Conservation (phyloP, 345 rosid genomes). For the Bruguiera parviflora region DNA sequence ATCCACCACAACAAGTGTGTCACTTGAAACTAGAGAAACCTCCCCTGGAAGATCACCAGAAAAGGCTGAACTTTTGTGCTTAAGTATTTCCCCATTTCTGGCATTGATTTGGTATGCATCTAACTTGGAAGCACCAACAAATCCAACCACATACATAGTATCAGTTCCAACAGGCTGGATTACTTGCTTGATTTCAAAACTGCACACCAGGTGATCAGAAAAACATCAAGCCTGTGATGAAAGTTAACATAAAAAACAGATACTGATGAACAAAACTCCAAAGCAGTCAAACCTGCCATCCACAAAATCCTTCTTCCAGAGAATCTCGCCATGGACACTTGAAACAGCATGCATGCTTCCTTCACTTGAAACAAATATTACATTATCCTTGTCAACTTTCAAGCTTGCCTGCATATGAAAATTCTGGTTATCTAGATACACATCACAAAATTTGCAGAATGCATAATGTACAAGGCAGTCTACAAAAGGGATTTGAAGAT, state of each 20-base stretch:
- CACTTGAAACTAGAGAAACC: conserved; percentile 57
- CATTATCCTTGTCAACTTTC: conserved; percentile 65
- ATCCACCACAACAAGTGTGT: conserved; percentile 65
- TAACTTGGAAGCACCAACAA: conserved; percentile 56
- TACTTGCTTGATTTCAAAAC: conserved; percentile 73
- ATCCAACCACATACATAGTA: conserved; percentile 58
- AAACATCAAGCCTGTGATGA: conserved; percentile 14
- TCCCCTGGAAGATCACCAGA: conserved; percentile 71
- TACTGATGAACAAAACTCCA: conserved; percentile 7
- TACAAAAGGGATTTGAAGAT: neutral
- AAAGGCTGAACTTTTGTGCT: conserved; percentile 52
- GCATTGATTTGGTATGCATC: conserved; percentile 60
- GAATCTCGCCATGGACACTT: conserved; percentile 74
- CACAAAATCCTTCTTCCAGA: conserved; percentile 83
- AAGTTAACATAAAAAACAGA: conserved; percentile 1
- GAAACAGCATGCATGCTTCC: conserved; percentile 87
- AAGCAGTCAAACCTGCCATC: conserved; percentile 60
- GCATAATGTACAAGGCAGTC: neutral
- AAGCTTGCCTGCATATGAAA: conserved; percentile 50
- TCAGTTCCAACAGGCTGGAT: conserved; percentile 57
- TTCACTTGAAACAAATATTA: conserved; percentile 55
- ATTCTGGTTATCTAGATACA: conserved; percentile 13
- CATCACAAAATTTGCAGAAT: neutral
- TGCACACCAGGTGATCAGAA: conserved; percentile 33
- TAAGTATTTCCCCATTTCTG: conserved; percentile 64